These are phyloP conservation scores for Penicillium lagena DNA, from an alignment of 495 filamentous ascomycete species.

Conservation along the genomic window DNA sequence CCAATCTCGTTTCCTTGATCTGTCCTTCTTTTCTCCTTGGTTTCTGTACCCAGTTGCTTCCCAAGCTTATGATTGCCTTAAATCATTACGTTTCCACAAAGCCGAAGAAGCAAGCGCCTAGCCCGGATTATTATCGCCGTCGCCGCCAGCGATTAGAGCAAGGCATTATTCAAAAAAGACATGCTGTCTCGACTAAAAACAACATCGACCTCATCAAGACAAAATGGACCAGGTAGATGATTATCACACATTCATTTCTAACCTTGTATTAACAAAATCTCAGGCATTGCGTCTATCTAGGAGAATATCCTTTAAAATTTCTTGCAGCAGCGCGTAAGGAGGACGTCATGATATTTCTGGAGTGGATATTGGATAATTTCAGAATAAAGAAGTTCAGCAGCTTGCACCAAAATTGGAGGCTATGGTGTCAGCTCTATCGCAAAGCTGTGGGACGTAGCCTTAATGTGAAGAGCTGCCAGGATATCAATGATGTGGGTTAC, in stretches of 20 bases:
- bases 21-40: not conserved
- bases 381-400: slow-evolving; percentile 6
- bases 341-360: slow-evolving; percentile 3
- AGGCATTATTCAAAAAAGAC: slow-evolving; percentile 3
- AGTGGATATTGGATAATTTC: slow-evolving; percentile 4
- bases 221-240: not conserved
- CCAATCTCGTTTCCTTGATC: not conserved
- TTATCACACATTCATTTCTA: too few relatives aligned
- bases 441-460: slow-evolving; percentile 4
- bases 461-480: slow-evolving; percentile 1
- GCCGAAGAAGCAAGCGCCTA: not conserved
- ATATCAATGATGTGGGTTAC: slow-evolving; percentile 4
- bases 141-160: slow-evolving; percentile 7
- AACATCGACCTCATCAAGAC: slow-evolving; percentile 3
- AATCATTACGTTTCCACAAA: not conserved
- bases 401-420: slow-evolving; percentile 2
- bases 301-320: slow-evolving; percentile 2
- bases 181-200: slow-evolving; percentile 7
- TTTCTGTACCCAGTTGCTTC: too few relatives aligned
- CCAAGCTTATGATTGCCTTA: too few relatives aligned
- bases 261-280: too few relatives aligned
- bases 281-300: slow-evolving; percentile 2
- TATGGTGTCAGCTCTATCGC: slow-evolving; percentile 9
- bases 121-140: slow-evolving; percentile 6
- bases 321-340: slow-evolving; percentile 1